Conservation (phyloP, 305 asterid genomes). For the Salvia sclarea region DNA sequence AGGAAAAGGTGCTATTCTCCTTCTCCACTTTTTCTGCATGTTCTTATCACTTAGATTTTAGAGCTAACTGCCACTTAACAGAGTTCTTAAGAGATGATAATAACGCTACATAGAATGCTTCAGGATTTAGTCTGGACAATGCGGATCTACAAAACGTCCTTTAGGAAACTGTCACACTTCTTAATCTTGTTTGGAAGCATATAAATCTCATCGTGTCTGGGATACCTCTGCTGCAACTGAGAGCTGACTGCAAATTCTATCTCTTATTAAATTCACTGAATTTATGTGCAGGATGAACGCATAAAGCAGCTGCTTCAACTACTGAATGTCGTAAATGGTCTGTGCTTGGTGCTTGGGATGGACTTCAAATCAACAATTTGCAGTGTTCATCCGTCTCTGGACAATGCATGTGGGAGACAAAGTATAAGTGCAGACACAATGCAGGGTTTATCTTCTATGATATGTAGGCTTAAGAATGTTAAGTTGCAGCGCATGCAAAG, state of each 20-base stretch:
- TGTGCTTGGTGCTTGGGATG: conserved; percentile 79
- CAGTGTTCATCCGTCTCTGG: conserved; percentile 66
- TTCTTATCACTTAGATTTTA: conserved; percentile 18
- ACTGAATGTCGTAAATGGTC: conserved; percentile 50
- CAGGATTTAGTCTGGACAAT: conserved; percentile 2
- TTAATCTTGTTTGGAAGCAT: conserved; percentile 2
- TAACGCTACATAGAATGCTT: not conserved
- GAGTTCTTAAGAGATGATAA: not conserved
- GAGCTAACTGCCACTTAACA: not conserved
- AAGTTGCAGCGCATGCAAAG: conserved; percentile 71
- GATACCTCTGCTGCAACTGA: conserved; percentile 20
- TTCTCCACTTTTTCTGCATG: conserved; percentile 12
- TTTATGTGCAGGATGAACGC: conserved; percentile 57
- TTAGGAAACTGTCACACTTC: conserved; percentile 7
- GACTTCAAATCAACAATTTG: conserved; percentile 56
- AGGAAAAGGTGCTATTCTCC: conserved; percentile 56
- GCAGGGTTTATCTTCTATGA: conserved; percentile 51
- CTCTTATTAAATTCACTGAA: conserved; percentile 21
- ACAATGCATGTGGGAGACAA: conserved; percentile 41
- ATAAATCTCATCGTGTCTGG: conserved; percentile 3
- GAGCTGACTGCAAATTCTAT: not conserved
- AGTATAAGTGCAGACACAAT: conserved; percentile 58
- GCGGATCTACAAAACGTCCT: not conserved
- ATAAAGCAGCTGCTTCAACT: conserved; percentile 59
- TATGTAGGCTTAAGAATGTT: conserved; percentile 50